Conservation (phyloP, 257 asterid genomes). For the Solanum paucissectum region DNA sequence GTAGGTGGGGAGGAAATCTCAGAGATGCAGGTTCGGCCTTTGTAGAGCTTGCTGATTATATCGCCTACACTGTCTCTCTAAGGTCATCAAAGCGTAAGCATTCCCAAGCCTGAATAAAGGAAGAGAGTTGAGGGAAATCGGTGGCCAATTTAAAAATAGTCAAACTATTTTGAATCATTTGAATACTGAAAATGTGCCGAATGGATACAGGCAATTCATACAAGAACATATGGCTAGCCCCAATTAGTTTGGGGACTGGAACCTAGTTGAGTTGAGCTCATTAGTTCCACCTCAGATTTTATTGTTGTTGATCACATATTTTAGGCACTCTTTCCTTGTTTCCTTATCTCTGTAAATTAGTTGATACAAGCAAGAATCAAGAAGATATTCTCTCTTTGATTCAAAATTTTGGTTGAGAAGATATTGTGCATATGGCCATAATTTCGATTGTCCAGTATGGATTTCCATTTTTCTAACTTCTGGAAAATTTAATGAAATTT, state of each 20-base stretch:
- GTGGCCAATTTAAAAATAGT: background rate
- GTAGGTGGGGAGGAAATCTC: background rate
- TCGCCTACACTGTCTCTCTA: background rate
- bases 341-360: background rate
- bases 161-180: background rate
- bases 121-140: background rate
- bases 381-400: background rate
- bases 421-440: background rate
- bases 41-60: background rate
- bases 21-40: background rate
- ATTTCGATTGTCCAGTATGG: background rate
- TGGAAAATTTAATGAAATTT: background rate
- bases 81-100: background rate
- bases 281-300: background rate
- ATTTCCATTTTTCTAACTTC: background rate
- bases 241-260: background rate
- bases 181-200: background rate
- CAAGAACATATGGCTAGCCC: background rate
- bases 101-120: background rate
- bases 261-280: background rate
- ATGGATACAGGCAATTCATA: background rate
- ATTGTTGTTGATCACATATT: background rate
- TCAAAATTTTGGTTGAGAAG: background rate
- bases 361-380: background rate
- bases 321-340: background rate